Base-by-base conservation (phyloP, 306 rosid species). In the Rosa chinensis region DNA sequence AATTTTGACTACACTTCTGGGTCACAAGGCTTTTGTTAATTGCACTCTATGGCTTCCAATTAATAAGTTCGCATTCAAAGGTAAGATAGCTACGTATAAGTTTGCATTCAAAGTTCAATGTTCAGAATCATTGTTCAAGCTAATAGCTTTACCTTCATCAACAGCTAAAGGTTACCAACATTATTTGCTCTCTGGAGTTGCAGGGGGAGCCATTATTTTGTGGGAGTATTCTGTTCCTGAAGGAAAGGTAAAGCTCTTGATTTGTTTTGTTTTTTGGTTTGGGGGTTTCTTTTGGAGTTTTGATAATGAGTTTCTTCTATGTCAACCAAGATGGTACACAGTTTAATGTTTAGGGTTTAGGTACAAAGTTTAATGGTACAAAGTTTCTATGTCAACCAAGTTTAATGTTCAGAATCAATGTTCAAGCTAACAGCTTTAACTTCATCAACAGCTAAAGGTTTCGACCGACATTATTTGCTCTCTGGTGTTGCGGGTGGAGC, bases 11-110 rank as follows among this genome's bases (percentile, higher is more conserved):
- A 92, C 98, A 25, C 94, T 95, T 75, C 94, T 97, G 53, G 97
- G 94, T 69, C 97, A 95, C 84, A 87, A 81, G 76, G 96, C 97
- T 4, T 87, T 83, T 84, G 99, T 95, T 28, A 95, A 92, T 74
- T 95, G 99, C 83, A 95, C 99, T 16, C 96, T 89, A 17, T 95
- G 99, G 99, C 91, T 95, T 37, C 99, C 99, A 25, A 86, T 84
- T 47, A 83, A 76, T 69, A 95, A 95, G 69, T 92, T 87, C 80
- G 37, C 87, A 6, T 95, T 89, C 66, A 90, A 86, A 89, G 98
- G 99, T 95, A 61, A 23, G 8, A n/a, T 25, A 25, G 28, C 23
- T 58, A 8, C 14, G 1, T 32, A 32, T 32, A 1, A 48, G 6
- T 14, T 50, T 11, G 55, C 18, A 16, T 62, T 62, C 4, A 21